Base-by-base conservation (phyloP, 306 rosid species). In the Lathyrus tuberosus region DNA sequence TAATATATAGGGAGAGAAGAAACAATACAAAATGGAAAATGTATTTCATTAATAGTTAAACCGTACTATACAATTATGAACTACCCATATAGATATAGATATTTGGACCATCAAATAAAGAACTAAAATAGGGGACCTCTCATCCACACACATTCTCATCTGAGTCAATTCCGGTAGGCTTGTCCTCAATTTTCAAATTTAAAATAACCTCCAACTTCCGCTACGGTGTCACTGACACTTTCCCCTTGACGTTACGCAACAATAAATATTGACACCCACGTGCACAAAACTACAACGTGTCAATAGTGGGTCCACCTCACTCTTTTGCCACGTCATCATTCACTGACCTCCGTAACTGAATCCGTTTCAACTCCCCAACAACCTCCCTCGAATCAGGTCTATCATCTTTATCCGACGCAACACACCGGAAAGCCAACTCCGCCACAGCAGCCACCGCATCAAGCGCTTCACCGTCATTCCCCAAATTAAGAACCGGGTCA, bases 391-490 rank as follows among this genome's bases (percentile, higher is more conserved):
- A 76, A 46, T 94, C 96, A 0, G 99, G 99, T 0, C 99, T 80
- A 73, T 94, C 99, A 60, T 94, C 97, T 73, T 87, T 94, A 8
- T 94, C 99, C 26, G 91, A 86, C 20, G 97, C 96, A 3, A 94
- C 99, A 20, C 99, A 94, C 30, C 97, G 88, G 73, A 94, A 94
- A 0, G 99, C 99, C 17, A 94, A 80, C 81, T 94, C 99, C 0
- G 95, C 99, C 65, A 79, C 89, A 8, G 89, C 84, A 0, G 81
- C 72, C 0, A 89, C 89, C 10, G 86, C 82, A 31, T 77, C 86
- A 33, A 72, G 80, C 24, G 67, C 49, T 0, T 67, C 80, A 2
- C 57, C 81, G 6, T 69, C 78, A 0, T 13, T n/a, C 3, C 82
- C 91, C 9, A 73, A 44, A 2, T 68, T 52, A 65, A 94, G 67